Conservation (phyloP, 768 basidiomycete species). For the Rhizopogon salebrosus region DNA sequence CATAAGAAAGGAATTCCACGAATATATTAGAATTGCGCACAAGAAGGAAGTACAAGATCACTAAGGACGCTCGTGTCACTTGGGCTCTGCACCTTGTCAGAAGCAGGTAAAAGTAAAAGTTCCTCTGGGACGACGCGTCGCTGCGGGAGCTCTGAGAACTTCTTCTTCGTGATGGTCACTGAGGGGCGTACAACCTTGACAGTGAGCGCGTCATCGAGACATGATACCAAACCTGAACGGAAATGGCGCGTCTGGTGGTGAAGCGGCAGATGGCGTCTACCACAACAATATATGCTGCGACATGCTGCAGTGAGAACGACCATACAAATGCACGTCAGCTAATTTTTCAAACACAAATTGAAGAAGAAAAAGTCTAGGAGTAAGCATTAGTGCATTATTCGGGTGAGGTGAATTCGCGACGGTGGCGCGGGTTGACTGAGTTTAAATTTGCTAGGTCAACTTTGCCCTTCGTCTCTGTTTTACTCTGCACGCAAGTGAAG, state of each 20-base stretch:
- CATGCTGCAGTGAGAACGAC: neutral
- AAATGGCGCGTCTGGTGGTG: neutral
- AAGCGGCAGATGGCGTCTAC: neutral
- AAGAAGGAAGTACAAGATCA: neutral
- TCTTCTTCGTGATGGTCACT: constrained; percentile 40
- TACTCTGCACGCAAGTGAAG: constrained; percentile 26
- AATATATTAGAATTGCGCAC: constrained; percentile 1
- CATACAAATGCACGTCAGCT: constrained; percentile 7
- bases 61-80: neutral
- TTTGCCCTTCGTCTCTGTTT: constrained; percentile 25
- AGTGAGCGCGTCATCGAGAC: neutral
- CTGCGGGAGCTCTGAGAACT: constrained; percentile 54
- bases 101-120: neutral
- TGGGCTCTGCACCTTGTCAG: neutral
- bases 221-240: neutral
- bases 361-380: neutral
- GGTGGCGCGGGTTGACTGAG: constrained; percentile 29
- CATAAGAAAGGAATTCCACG: neutral
- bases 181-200: neutral
- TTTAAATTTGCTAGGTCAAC: constrained; percentile 26
- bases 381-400: neutral
- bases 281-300: constrained; percentile 9
- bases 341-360: neutral
- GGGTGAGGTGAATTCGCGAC: constrained; percentile 22
- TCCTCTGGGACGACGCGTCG: constrained; percentile 19